A percentile compares a stretch with the other conserved stretches of the same genome.
Conservation (phyloP, 768 basidiomycete genomes). For the Pleurotus citrinopileatus region DNA sequence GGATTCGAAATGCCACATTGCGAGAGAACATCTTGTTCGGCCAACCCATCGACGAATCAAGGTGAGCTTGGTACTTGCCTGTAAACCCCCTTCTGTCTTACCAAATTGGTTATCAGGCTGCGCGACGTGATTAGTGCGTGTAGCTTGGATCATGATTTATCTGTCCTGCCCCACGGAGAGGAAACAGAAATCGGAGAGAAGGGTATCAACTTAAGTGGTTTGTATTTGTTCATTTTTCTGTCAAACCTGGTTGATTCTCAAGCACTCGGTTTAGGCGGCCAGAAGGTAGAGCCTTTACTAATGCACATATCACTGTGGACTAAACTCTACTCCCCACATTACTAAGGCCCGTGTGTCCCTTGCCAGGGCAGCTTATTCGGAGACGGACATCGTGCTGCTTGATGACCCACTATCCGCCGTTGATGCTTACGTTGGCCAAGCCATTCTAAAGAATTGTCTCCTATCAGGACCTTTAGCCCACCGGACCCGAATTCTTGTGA, state of each 20-base stretch:
- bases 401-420: slow-evolving; percentile 83
- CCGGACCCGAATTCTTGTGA: slow-evolving; percentile 61
- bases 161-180: slow-evolving; percentile 68
- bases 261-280: slow-evolving; percentile 8
- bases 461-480: slow-evolving; percentile 46
- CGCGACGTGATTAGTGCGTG: slow-evolving; percentile 59
- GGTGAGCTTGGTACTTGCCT: slow-evolving; percentile 23
- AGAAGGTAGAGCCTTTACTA: slow-evolving; percentile 12
- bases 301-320: too few species aligned
- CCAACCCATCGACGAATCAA: slow-evolving; percentile 53
- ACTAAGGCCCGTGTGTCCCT: slow-evolving; percentile 70
- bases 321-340: too few species aligned
- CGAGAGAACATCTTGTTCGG: slow-evolving; percentile 78
- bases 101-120: slow-evolving; percentile 34
- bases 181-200: slow-evolving; percentile 74
- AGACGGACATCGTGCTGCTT: slow-evolving; percentile 68
- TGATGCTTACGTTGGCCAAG: slow-evolving; percentile 71
- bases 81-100: neutral
- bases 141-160: slow-evolving; percentile 65
- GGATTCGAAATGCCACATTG: slow-evolving; percentile 67
- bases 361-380: slow-evolving; percentile 74
- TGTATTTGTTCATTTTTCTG: slow-evolving; percentile 7
- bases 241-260: neutral
- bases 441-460: slow-evolving; percentile 60
- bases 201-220: slow-evolving; percentile 66